A percentile compares a stretch with the other conserved stretches of the same genome.
These are phyloP conservation scores for Aphelidium insulamus DNA, from an alignment of 371 early-diverging fungal species.

Conservation along the genomic window DNA sequence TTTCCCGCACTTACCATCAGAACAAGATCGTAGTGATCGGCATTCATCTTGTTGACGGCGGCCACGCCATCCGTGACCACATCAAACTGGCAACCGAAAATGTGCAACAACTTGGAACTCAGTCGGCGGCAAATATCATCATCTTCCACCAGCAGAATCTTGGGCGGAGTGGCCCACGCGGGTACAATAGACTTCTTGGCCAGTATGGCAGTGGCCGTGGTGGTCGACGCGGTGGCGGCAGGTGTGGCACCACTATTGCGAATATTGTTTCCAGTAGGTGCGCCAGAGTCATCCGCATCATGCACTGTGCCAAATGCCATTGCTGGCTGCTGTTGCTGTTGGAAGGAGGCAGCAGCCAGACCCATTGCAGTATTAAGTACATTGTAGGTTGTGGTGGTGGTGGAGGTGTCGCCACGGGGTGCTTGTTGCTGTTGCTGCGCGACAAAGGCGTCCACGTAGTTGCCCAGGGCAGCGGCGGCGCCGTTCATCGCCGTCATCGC, in stretches of 20 bases:
- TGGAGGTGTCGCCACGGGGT: too few relatives aligned
- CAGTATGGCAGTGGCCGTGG: not conserved
- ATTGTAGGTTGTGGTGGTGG: too few relatives aligned
- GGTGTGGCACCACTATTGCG: constrained; percentile 10
- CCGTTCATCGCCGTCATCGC: too few relatives aligned
- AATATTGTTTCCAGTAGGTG: too few relatives aligned
- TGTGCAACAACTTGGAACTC: constrained; percentile 28
- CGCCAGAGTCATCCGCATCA: too few relatives aligned
- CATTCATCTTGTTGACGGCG: constrained; percentile 30
- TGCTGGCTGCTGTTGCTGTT: too few relatives aligned
- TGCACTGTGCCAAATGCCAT: too few relatives aligned
- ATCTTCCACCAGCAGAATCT: constrained; percentile 52
- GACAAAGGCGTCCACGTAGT: too few relatives aligned
- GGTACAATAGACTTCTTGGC: constrained; percentile 9
- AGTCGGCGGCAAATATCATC: constrained; percentile 40
- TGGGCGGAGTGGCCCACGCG: constrained; percentile 38
- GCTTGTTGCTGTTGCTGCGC: too few relatives aligned
- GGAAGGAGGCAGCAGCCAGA: too few relatives aligned
- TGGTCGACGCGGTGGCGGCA: constrained; percentile 1
- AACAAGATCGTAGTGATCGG: constrained; percentile 46
- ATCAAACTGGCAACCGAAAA: constrained; percentile 47
- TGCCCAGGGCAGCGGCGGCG: too few relatives aligned
- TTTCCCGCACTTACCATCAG: constrained; percentile 29
- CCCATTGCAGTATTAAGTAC: too few relatives aligned
- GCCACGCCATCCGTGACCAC: constrained; percentile 45